Evolutionary conservation across 257 asterid species (phyloP).

Genomic region (Gynochthodes officinalis): DNA sequence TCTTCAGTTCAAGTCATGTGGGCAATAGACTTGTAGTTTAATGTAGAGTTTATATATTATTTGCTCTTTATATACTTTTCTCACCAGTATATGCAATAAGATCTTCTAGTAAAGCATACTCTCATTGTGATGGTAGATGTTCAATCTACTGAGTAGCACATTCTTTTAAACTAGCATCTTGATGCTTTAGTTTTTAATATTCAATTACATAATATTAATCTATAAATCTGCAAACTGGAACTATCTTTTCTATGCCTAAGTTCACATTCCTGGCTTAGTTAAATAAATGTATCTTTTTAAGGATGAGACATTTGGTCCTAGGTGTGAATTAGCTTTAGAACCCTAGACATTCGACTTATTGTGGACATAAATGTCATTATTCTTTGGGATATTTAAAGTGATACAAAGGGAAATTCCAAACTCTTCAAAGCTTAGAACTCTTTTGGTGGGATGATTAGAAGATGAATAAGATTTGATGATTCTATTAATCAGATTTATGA

Average conservation of each 20-base stretch:
- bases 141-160: neutral
- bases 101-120: no score
- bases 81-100: no score
- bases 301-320: neutral
- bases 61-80: neutral
- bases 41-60: no score
- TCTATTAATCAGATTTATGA: neutral
- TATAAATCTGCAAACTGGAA: neutral
- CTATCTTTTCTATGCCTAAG: neutral
- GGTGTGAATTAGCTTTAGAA: neutral
- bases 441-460: neutral
- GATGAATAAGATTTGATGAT: neutral
- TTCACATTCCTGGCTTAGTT: no score
- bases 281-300: neutral
- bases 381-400: neutral
- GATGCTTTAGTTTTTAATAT: neutral
- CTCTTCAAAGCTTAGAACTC: neutral
- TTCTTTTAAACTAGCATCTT: neutral
- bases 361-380: neutral
- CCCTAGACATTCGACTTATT: neutral
- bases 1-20: neutral
- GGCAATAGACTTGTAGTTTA: neutral
- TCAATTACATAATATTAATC: no score
- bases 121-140: neutral
- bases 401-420: neutral